Conservation (phyloP, 78 protist species). For the Dictyostelium capitatum region DNA sequence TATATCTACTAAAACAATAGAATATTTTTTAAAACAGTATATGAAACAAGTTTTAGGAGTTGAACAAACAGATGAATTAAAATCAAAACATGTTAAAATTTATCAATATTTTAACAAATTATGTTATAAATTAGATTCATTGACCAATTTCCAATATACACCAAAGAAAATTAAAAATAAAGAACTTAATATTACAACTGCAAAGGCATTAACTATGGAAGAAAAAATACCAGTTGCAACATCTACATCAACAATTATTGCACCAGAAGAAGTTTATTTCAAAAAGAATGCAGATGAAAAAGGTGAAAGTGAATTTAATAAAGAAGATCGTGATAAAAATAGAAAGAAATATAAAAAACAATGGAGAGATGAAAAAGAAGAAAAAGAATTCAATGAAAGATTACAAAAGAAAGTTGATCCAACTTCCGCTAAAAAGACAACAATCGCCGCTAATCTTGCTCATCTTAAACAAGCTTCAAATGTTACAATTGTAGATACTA, state of each 20-base stretch:
- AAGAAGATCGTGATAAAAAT: constrained; percentile 37
- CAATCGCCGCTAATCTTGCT: not conserved
- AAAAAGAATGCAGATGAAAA: constrained; percentile 66
- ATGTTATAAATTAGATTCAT: constrained; percentile 56
- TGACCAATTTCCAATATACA: constrained; percentile 78
- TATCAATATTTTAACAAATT: constrained; percentile 19
- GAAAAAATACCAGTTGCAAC: constrained; percentile 81
- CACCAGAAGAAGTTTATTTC: constrained; percentile 85
- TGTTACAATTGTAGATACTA: constrained; percentile 1
- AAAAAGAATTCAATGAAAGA: constrained; percentile 40
- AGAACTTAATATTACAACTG: constrained; percentile 18
- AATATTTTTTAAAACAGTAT: too few species aligned
- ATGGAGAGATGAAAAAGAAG: constrained; percentile 30
- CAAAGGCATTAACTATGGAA: constrained; percentile 71
- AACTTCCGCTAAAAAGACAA: constrained; percentile 20
- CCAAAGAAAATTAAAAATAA: constrained; percentile 48
- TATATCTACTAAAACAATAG: too few species aligned
- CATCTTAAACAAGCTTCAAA: constrained; percentile 45
- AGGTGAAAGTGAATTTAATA: constrained; percentile 36
- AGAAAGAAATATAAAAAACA: constrained; percentile 7
- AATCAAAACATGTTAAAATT: constrained; percentile 29
- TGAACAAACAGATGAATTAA: constrained; percentile 38
- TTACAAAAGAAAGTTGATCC: constrained; percentile 35
- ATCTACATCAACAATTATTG: constrained; percentile 38
- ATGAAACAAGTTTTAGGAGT: constrained; percentile 72